Base-by-base conservation (phyloP, 768 basidiomycete species). In the Lentinula aciculospora region DNA sequence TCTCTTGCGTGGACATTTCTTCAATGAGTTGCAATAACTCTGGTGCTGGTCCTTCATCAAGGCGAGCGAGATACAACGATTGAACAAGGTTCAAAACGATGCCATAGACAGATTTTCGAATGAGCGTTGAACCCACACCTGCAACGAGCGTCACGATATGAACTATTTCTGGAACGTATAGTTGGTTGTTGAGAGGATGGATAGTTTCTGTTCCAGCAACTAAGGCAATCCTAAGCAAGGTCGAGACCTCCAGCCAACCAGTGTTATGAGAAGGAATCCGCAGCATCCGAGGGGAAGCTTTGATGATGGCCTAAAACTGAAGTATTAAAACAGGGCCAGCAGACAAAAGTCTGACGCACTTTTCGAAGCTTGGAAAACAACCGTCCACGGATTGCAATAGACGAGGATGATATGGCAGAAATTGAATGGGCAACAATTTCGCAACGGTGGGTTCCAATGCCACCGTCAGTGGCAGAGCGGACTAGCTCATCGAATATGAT, bases 81-180 rank as follows among this genome's bases (percentile, higher is more conserved):
- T 95, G 94, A 17, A 95, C 71, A 34, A 92, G 78, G 69, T 94
- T 94, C 70, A 93, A 80, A 60, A 92, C 72, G 36, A 90, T 80
- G 8, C 89, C 93, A 66, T 91, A 92, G 39, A 92, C 82, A 3
- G 90, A 87, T 61, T 87, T 88, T 23, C 94, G 84, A 49, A 94
- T 83, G 12, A 85, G 71, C 0, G 84, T 71, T 5, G 88, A 81
- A 10, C 94, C 94, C 34, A 84, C 83, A 9, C 83, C 89, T 6
- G 88, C 83, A 1, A 89, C 75, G n/a, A 95, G 75, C 4, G 87
- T 85, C 60, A 92, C 82, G 37, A 92, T 75, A 68, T 97, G 92
- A 44, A 86, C 76, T 31, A 90, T 76, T 67, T 97, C 94, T 0
- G 94, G 89, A 3, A 94, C 80, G 66, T 85, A 94, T 27, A 94